Conservation (phyloP, 345 rosid species). For the Leavenworthia alabamica region DNA sequence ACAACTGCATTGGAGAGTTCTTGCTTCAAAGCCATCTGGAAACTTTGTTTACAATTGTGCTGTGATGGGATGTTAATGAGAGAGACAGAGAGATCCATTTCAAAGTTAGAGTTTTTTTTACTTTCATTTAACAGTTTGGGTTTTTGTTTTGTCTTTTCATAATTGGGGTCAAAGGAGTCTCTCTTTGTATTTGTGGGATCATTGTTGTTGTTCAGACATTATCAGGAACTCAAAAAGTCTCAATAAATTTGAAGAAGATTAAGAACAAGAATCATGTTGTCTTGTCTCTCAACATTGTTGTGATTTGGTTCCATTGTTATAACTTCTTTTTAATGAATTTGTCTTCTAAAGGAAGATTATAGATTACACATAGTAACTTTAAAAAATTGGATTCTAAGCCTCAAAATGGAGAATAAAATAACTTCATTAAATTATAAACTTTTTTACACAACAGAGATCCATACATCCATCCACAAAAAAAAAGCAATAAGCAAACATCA, state of each 20-base stretch:
- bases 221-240: conserved; percentile 15
- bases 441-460: conserved; percentile 10
- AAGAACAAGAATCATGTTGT: conserved; percentile 8
- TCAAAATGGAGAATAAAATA: background rate
- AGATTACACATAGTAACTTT: background rate
- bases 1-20: conserved; percentile 49
- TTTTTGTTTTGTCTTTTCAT: background rate
- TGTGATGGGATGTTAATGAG: conserved; percentile 75
- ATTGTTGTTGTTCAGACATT: conserved; percentile 12
- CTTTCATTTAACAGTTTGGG: background rate
- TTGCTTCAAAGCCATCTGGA: conserved; percentile 42
- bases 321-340: background rate
- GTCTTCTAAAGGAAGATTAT: background rate
- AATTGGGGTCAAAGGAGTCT: conserved; percentile 13
- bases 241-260: conserved; percentile 15
- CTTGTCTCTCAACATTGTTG: conserved; percentile 17
- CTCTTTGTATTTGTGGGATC: background rate
- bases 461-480: background rate
- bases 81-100: conserved; percentile 10
- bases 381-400: background rate
- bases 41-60: conserved; percentile 81
- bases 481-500: conserved; percentile 3
- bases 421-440: background rate
- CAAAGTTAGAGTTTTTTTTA: background rate
- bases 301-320: conserved; percentile 4